Evolutionary conservation across 345 rosid species (phyloP).

Genomic region (Psidium guajava): DNA sequence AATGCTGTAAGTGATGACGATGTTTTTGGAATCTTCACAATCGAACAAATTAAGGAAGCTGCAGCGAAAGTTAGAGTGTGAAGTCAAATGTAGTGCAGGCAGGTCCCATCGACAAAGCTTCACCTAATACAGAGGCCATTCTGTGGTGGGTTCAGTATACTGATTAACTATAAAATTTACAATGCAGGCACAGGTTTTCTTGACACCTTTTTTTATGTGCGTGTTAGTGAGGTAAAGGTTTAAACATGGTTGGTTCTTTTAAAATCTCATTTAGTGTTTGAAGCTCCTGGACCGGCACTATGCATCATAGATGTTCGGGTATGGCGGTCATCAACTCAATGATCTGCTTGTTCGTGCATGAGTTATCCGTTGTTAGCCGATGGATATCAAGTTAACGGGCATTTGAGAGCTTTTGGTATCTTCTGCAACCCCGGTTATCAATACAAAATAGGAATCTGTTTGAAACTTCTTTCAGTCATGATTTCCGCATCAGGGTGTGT

Average conservation of each 20-base stretch:
- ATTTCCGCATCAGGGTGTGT: background rate
- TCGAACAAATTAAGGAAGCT: conserved; percentile 92
- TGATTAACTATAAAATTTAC: background rate
- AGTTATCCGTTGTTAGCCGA: background rate
- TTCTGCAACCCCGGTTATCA: background rate
- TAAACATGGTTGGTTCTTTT: background rate
- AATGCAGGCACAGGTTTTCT: background rate
- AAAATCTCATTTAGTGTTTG: background rate
- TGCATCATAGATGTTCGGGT: background rate
- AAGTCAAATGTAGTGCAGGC: background rate
- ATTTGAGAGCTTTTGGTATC: background rate
- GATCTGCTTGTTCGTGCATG: background rate
- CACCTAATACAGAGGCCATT: background rate
- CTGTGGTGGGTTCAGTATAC: background rate
- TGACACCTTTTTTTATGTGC: background rate
- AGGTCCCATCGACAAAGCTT: background rate
- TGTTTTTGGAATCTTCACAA: conserved; percentile 74
- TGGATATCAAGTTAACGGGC: background rate
- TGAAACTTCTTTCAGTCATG: background rate
- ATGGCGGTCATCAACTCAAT: background rate
- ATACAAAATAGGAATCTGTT: background rate
- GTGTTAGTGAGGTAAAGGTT: background rate
- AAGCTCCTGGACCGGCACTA: background rate
- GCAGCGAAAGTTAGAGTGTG: conserved; percentile 54
- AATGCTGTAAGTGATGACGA: conserved; percentile 68